Base-by-base conservation (phyloP, 225 moss, liverwort and hornwort species). In the Bryoerythrophyllum caledonicum region DNA sequence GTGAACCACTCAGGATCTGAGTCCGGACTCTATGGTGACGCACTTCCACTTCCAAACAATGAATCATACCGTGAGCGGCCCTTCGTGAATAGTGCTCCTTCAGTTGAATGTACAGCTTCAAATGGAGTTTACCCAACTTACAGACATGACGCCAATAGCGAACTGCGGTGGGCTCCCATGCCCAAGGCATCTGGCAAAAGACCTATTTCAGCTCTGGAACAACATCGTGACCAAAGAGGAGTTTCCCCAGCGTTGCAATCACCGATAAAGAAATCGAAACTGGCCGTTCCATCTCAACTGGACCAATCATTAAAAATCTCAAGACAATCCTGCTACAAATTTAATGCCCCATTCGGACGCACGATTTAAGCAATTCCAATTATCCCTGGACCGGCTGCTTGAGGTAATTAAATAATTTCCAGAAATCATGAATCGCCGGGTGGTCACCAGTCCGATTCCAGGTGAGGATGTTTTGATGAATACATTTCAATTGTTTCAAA, bases 281-380 rank as follows among this genome's bases (percentile, higher is more conserved):
- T 25, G 30, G 60, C 38, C 43, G 38, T 28, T 56, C 28, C 57
- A 27, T 75, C 72, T 69, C 77, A 77, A 35, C 52, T 76, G 55
- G 56, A 82, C 6, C 69, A 74, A 30, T 78, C 73, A 16, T 68
- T 81, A 26, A 75, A 69, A 41, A 75, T 72, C 53, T 75, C 75
- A 21, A 83, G 78, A 26, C 67, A 80, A 44, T 66, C 62, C 63
- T 83, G 80, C 78, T 63, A 44, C 72, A 83, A 74, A 70, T 71
- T 75, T 65, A 64, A 57, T n/a, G 68, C 78, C 43, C 72, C 58
- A 6, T 78, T 68, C 17, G 57, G 76, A 56, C 78, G 86, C 75
- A 75, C 80, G 19, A 26, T 67, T 53, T 86, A 71, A 82, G 62
- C 11, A 52, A 15, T 55, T 23, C 17, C 35, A 76, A 37, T 14